Base-by-base conservation (phyloP, 768 basidiomycete species). In the Floccularia luteovirens region DNA sequence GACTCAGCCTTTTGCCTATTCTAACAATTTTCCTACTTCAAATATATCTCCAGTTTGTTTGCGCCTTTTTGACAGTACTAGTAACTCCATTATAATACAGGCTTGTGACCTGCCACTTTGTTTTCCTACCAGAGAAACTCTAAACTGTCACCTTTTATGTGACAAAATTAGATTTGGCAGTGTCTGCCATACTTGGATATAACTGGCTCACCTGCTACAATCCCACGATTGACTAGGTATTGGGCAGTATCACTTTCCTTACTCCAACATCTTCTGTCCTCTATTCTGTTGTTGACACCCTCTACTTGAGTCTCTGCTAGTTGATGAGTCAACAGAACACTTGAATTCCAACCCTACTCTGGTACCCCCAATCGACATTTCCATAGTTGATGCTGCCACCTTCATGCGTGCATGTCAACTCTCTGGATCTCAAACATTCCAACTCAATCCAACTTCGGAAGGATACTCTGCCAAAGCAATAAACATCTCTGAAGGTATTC, bases 161-260 rank as follows among this genome's bases (percentile, higher is more conserved):
- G 7, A 45, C 34, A n/a, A 2, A 10, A 21, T 34, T 45, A 1
- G 39, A 45, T 30, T 20, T 34, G 20, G 20, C 23, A 5, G 35
- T 21, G n/a, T 35, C 40, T 16, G 16, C 34, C 4, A 30, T 49
- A 17, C 42, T 49, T 21, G 48, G 48, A 13, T 38, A 38, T 23
- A 42, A 45, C 24, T 50, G 48, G 48, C 48, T 50, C 14, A 35
- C 25, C 24, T 38, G 39, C 24, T 47, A 43, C 43, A 50, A 48
- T 35, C 46, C 40, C 13, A 37, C 31, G 19, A 38, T 48, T 35
- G 32, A 48, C 37, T 48, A 45, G 47, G 44, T 2, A 37, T 24
- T 21, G 13, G 41, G 45, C 22, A 20, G 35, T 24, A 38, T 42
- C 19, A 8, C 35, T 38, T 42, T 42, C 41, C 14, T 33, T 20